Evolutionary conservation across 225 moss, liverwort and hornwort species (phyloP).

Genomic region (Pleurozium schreberi): DNA sequence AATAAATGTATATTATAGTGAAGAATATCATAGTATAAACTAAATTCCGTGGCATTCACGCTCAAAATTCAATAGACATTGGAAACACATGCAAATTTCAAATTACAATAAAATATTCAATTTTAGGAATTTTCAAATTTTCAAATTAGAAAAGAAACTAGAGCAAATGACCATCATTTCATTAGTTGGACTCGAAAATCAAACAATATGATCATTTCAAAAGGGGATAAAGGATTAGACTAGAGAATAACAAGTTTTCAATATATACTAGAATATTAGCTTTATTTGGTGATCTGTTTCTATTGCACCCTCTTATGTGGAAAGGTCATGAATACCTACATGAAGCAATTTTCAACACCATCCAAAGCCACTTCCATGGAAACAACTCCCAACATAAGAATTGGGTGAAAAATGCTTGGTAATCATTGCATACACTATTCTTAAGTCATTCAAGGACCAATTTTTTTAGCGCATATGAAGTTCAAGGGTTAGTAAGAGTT

Average conservation of each 20-base stretch:
- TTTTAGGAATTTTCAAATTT: background rate
- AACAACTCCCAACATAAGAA: no score
- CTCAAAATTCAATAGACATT: background rate
- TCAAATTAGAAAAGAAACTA: background rate
- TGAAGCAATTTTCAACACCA: background rate
- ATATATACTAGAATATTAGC: background rate
- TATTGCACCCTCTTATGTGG: background rate
- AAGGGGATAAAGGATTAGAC: no score
- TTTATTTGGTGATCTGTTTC: background rate
- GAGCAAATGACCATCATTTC: background rate
- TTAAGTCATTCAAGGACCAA: no score
- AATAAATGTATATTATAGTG: no score
- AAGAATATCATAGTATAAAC: no score
- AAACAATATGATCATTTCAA: background rate
- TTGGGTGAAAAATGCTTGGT: no score
- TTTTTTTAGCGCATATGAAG: no score
- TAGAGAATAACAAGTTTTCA: background rate
- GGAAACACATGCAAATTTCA: no score
- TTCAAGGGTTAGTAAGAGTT: no score
- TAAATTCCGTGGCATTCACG: no score
- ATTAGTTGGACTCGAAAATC: background rate
- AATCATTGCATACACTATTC: no score
- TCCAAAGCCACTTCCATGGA: background rate
- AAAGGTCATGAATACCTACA: background rate
- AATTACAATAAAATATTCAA: no score